Conservation (phyloP, 2,329 filamentous ascomycete species). For the Penicillium sp. region DNA sequence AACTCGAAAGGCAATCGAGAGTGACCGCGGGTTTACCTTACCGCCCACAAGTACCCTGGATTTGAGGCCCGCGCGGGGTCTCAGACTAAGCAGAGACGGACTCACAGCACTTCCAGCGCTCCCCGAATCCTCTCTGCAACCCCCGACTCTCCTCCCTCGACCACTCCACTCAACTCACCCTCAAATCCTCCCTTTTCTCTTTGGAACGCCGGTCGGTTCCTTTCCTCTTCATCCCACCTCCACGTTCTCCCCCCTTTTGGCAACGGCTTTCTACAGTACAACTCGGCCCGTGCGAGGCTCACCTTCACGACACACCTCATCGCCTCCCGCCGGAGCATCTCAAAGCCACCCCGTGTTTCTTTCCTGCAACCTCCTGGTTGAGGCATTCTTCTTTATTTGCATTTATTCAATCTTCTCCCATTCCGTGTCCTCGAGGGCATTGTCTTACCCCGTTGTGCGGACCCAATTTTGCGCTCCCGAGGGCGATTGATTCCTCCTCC, state of each 20-base stretch:
- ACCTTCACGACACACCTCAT: constrained; percentile 2
- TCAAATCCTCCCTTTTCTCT: constrained; percentile 12
- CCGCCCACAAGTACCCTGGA: not conserved
- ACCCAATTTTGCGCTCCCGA: constrained; percentile 9
- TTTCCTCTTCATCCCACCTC: constrained; percentile 19
- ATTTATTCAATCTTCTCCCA: not conserved
- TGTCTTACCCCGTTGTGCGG: not conserved
- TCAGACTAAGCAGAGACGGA: not conserved
- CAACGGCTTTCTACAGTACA: not conserved
- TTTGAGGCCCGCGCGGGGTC: not conserved
- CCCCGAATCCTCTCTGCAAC: not conserved
- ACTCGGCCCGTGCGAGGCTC: constrained; percentile 5
- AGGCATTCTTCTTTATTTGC: constrained; percentile 12
- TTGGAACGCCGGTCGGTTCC: constrained; percentile 28
- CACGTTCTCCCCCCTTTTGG: constrained; percentile 12
- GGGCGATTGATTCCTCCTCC: constrained; percentile 13
- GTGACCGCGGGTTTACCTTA: not conserved
- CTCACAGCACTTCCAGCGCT: not conserved
- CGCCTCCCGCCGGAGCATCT: constrained; percentile 6
- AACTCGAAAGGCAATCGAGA: too few species aligned
- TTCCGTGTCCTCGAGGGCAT: not conserved
- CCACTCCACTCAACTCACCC: constrained; percentile 13
- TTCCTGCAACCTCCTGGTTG: constrained; percentile 14
- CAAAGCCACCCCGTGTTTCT: not conserved
- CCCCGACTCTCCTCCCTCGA: not conserved